These are phyloP conservation scores for Gnetum montanum DNA, from an alignment of 75 land plant genomes.

Conservation along the genomic window DNA sequence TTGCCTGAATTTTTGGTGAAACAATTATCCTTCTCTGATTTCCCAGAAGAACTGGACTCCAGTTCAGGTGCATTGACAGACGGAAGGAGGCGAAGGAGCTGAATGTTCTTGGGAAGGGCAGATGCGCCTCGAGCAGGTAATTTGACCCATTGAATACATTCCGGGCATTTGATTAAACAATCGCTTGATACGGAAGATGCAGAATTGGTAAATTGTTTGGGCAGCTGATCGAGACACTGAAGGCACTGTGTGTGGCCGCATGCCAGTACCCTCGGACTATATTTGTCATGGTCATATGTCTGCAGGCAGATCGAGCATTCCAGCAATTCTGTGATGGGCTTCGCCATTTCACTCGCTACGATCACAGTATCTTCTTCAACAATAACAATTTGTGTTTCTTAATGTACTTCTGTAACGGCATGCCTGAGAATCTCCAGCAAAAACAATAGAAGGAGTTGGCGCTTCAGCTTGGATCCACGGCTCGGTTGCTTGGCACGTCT, in stretches of 20 bases:
- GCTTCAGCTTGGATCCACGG: no score
- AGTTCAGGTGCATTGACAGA: not conserved
- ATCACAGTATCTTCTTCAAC: no score
- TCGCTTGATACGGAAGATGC: not conserved
- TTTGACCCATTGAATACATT: conserved; percentile 30
- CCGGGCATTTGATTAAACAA: conserved; percentile 28
- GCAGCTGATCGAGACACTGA: conserved; percentile 15
- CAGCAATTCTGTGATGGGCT: conserved; percentile 15
- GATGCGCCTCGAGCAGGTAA: conserved; percentile 14
- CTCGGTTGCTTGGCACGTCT: no score
- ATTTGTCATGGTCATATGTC: conserved; percentile 11
- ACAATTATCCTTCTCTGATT: no score
- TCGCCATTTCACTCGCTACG: no score
- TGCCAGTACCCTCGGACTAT: conserved; percentile 18
- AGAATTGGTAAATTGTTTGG: conserved; percentile 12
- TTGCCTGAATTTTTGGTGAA: no score
- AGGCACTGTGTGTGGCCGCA: conserved; percentile 34
- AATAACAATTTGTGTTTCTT: no score
- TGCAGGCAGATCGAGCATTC: conserved; percentile 32
- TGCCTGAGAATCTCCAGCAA: no score
- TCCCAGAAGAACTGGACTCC: no score
- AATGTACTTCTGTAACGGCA: no score
- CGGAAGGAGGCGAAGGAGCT: conserved; percentile 27
- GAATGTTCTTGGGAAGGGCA: conserved; percentile 33
- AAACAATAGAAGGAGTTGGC: no score